Conservation (phyloP, 768 basidiomycete genomes). For the Auriscalpium vulgare region DNA sequence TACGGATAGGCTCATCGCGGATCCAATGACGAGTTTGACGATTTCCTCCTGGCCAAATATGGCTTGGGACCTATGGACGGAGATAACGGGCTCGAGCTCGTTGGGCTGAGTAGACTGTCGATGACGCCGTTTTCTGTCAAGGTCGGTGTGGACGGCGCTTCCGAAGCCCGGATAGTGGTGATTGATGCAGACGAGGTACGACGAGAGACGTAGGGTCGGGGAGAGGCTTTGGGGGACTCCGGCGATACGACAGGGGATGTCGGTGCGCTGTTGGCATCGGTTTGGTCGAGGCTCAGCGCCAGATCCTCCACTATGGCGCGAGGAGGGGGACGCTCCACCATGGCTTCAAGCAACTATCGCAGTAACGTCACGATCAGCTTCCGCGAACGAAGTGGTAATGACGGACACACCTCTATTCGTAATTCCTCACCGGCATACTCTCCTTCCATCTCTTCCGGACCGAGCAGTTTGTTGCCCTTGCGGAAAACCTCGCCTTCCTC, state of each 20-base stretch:
- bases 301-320: conserved; percentile 58
- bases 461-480: conserved; percentile 75
- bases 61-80: not conserved
- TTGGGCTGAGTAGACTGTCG: not conserved
- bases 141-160: not conserved
- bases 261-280: not conserved
- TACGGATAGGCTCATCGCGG: not conserved
- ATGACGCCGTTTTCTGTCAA: not conserved
- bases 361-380: not conserved
- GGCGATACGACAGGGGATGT: not conserved
- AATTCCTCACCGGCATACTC: conserved; percentile 88
- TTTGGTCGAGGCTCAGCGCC: conserved; percentile 15
- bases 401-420: conserved; percentile 55
- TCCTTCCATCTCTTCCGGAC: conserved; percentile 81
- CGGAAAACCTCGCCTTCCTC: conserved; percentile 97
- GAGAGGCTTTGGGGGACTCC: not conserved
- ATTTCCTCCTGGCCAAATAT: conserved; percentile 1
- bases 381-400: too few relatives aligned
- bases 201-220: not conserved
- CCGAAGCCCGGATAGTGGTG: not conserved
- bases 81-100: not conserved
- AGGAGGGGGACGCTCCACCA: conserved; percentile 80
- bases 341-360: conserved; percentile 67
- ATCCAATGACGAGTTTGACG: not conserved
- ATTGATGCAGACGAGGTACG: not conserved